Percentiles rank a stretch among this genome's conserved stretches.
These are phyloP conservation scores for Hyphopichia fennica DNA, from an alignment of 1,139 yeast genomes.

Conservation along the genomic window DNA sequence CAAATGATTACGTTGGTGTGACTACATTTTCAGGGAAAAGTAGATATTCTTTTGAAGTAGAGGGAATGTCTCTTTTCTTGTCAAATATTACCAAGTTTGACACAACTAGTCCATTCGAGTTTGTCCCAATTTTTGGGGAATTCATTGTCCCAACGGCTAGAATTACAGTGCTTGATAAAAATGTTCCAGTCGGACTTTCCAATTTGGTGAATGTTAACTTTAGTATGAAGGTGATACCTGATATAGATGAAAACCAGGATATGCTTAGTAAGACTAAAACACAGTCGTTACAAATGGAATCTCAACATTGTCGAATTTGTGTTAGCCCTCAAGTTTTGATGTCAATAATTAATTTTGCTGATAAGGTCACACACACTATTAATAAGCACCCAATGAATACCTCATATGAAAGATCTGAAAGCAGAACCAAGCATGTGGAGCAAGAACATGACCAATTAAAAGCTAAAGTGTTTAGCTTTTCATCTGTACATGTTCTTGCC, in stretches of 20 bases:
- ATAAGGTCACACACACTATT: constrained; percentile 7
- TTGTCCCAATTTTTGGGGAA: constrained; percentile 38
- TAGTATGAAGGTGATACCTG: constrained; percentile 37
- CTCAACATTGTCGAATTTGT: constrained; percentile 58
- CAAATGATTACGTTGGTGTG: constrained; percentile 38
- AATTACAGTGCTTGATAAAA: constrained; percentile 35
- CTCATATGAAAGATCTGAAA: neutral
- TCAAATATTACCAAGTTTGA: constrained; percentile 21
- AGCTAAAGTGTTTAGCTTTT: constrained; percentile 6
- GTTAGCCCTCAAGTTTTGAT: constrained; percentile 53
- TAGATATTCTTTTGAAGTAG: constrained; percentile 35
- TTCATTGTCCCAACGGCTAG: constrained; percentile 43
- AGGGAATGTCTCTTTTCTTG: constrained; percentile 20
- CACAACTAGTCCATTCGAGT: constrained; percentile 6
- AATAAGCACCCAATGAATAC: neutral
- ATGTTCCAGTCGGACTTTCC: constrained; percentile 43
- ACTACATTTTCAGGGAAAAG: constrained; percentile 32
- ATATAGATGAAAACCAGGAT: constrained; percentile 16
- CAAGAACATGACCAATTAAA: neutral
- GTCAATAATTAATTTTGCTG: constrained; percentile 28
- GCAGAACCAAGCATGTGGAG: too few relatives aligned
- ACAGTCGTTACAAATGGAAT: constrained; percentile 48
- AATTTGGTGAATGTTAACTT: constrained; percentile 45
- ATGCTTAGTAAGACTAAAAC: constrained; percentile 10
- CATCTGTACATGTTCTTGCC: constrained; percentile 59